Conservation (phyloP, 139 green algal genomes). For the Limnomonas spitsbergensis region DNA sequence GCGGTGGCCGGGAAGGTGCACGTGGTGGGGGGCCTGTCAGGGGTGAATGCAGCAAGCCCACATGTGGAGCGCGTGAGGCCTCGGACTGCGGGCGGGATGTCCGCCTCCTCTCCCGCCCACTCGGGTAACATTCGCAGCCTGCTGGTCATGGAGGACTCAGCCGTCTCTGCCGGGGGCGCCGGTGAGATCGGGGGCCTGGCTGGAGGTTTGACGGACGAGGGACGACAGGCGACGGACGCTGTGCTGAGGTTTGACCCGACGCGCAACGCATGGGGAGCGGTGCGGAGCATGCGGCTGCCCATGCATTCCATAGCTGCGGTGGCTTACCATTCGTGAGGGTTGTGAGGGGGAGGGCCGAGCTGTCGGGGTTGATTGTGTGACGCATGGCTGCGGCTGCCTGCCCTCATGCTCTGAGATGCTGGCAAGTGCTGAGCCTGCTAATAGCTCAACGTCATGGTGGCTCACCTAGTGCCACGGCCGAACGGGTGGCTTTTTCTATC, state of each 20-base stretch:
- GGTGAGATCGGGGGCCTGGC: too few relatives aligned
- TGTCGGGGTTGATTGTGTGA: too few relatives aligned
- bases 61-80: background rate
- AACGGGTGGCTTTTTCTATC: too few relatives aligned
- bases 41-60: background rate
- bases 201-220: background rate
- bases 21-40: background rate
- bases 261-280: background rate
- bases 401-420: background rate
- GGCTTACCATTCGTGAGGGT: constrained; percentile 1
- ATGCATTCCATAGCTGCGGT: constrained; percentile 15
- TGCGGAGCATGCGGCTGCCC: background rate
- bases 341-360: too few relatives aligned
- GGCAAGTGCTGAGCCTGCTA: background rate
- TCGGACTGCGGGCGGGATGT: background rate
- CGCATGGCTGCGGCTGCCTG: background rate
- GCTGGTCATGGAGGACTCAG: too few relatives aligned
- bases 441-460: too few relatives aligned
- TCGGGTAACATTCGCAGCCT: too few relatives aligned
- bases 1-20: constrained; percentile 1
- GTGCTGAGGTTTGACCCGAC: background rate
- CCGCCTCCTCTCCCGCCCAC: background rate
- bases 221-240: background rate
- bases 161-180: too few relatives aligned
- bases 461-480: too few relatives aligned